Evolutionary conservation across 1,139 yeast species (phyloP), one percentile per base, ranked within the genome.

Genomic region (Dujonia santamariae): DNA sequence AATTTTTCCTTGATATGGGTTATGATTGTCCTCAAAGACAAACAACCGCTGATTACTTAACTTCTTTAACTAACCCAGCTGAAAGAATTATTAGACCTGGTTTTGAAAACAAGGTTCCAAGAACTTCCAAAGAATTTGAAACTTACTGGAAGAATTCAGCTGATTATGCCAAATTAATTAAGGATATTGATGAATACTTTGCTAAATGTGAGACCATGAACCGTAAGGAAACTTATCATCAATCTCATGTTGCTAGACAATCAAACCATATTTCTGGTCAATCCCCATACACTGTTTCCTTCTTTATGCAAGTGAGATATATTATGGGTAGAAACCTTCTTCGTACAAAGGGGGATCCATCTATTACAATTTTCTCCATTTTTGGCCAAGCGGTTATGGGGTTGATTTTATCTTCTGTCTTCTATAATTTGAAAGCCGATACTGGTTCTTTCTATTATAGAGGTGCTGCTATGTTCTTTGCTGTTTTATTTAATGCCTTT

Each of bases 91-190:
- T 67, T 9, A 59, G 58, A 42, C 52, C 60, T 4, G 84, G 84
- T 2, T 72, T 43, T 44, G 94, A 84, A 51, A 46, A 63, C 36
- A 66, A 59, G 38, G 88, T 80, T 19, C 95, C 95, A 23, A 63
- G 72, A 40, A 78, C 85, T 3, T 74, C 90, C 1, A 68, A 63
- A 31, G 94, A 85, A 48, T 85, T 85, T 49, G 83, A 78, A 43
- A 58, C 57, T 3, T 69, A 69, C 49, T 85, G 94, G 94, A 61
- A 61, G 40, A 57, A 63, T n/a, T 80, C 90, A 2, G 63, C 67
- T 1, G 76, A 78, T 35, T 77, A 67, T 48, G 44, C 54, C 8
- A 51, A 53, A 3, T 52, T 70, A 37, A 35, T 47, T 8, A 26
- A 43, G 4, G 59, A 58, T 9, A 63, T 67, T 32, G 73, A 68